Evolutionary conservation across 306 rosid genomes (phyloP).

Genomic region (Cicer chorassanicum): DNA sequence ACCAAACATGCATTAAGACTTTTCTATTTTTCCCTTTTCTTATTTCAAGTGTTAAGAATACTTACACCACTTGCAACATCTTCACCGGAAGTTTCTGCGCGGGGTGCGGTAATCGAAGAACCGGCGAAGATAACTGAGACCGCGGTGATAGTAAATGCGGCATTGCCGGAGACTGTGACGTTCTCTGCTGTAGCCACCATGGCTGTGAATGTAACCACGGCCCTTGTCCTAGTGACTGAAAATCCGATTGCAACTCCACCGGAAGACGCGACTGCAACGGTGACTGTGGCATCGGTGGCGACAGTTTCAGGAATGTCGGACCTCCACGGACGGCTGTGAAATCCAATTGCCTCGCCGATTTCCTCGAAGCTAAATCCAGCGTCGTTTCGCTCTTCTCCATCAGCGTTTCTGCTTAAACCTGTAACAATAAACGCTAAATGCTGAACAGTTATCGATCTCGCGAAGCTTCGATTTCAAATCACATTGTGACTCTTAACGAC

Average conservation of each 20-base stretch:
- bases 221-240: constrained; percentile 35
- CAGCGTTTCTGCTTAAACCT: constrained; percentile 7
- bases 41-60: neutral
- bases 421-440: neutral
- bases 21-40: neutral
- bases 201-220: constrained; percentile 42
- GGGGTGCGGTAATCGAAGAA: constrained; percentile 52
- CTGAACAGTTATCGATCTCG: constrained; percentile 3
- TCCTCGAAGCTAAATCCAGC: constrained; percentile 51
- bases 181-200: constrained; percentile 33
- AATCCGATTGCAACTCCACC: constrained; percentile 39
- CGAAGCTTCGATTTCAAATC: constrained; percentile 24
- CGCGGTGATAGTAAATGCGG: constrained; percentile 40
- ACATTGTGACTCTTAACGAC: constrained; percentile 34
- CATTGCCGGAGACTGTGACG: constrained; percentile 36
- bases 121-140: constrained; percentile 46
- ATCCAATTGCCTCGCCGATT: constrained; percentile 70
- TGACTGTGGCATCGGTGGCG: constrained; percentile 20
- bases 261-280: constrained; percentile 22
- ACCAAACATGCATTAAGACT: neutral
- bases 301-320: constrained; percentile 18
- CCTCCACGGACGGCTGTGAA: constrained; percentile 49
- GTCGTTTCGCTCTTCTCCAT: constrained; percentile 67
- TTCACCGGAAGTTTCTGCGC: constrained; percentile 52
- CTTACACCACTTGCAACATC: constrained; percentile 53